Base-by-base conservation (phyloP, 306 rosid species). In the Ceratonia siliqua region DNA sequence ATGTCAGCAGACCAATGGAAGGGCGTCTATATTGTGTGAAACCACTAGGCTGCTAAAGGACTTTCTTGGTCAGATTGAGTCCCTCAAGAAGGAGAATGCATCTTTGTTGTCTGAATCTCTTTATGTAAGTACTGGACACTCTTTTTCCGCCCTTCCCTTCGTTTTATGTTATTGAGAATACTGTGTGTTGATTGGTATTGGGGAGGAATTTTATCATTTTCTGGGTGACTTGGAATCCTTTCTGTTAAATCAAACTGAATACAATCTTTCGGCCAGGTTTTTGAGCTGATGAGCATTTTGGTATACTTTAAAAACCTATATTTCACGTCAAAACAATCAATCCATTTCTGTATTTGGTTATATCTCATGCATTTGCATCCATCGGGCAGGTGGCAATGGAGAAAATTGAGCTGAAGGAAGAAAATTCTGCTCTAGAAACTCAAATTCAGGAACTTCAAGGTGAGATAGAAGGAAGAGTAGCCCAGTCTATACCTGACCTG, bases 351-450 rank as follows among this genome's bases (percentile, higher is more conserved):
- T 33, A 74, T 49, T 11, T 54, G 75, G 1, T 14, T 45, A 12
- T 28, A 9, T 69, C 30, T 52, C n/a, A 68, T 74, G 21, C 11
- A 49, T 28, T 45, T 30, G 65, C n/a, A 11, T 66, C 58, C 49
- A 32, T 66, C 33, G 78, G 76, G 45, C 88, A 94, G 98, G 91
- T 94, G 72, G 79, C 79, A 15, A 35, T 79, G 41, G 99, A 92
- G 84, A 92, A 87, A 83, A 87, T 82, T 74, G 99, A 94, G 72
- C 84, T 94, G 43, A 55, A 66, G 82, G 99, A 94, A 63, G 99
- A 94, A 58, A 92, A 82, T 69, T 73, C 89, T 38, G 71, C 87
- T 39, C 76, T 94, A 39, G 90, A 87, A 82, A 83, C 72, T 56
- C 91, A 62, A 81, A 85, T 90, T n/a, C 90, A 82, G 81, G 86